phyloP scores from a whole-genome alignment of 208 protist genomes.

The Leishmania guyanensis region DNA sequence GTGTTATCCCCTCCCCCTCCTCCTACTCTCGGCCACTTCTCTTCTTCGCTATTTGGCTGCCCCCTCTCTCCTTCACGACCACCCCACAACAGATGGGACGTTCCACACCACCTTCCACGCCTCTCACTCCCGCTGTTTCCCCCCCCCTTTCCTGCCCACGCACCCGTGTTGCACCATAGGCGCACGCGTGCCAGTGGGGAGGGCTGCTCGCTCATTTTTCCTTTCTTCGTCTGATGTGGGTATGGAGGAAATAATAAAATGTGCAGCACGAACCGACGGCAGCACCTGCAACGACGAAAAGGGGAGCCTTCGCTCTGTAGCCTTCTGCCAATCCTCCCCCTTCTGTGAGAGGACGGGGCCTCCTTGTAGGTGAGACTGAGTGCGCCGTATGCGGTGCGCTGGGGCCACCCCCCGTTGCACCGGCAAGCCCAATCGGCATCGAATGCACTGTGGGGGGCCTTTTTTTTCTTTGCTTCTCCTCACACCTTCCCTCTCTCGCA shows the following conservation, averaged over 20 bases:
- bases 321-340: no score
- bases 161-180: not conserved
- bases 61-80: not conserved
- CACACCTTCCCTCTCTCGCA: not conserved
- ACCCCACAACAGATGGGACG: not conserved
- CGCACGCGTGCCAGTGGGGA: no score
- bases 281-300: no score
- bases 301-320: no score
- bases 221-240: no score
- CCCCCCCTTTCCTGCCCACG: not conserved
- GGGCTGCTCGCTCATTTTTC: no score
- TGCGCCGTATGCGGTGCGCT: no score
- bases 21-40: not conserved
- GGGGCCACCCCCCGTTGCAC: not conserved
- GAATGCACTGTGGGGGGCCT: not conserved
- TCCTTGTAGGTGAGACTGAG: no score
- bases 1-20: not conserved
- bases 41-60: not conserved
- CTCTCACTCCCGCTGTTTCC: not conserved
- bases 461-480: not conserved
- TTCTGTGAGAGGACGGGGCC: no score
- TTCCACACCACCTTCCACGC: not conserved
- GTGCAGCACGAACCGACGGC: no score
- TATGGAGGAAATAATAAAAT: no score
- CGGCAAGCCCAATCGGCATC: not conserved